These are phyloP conservation scores for Begonia fuchsioides DNA, from an alignment of 306 rosid species.

Conservation along the genomic window DNA sequence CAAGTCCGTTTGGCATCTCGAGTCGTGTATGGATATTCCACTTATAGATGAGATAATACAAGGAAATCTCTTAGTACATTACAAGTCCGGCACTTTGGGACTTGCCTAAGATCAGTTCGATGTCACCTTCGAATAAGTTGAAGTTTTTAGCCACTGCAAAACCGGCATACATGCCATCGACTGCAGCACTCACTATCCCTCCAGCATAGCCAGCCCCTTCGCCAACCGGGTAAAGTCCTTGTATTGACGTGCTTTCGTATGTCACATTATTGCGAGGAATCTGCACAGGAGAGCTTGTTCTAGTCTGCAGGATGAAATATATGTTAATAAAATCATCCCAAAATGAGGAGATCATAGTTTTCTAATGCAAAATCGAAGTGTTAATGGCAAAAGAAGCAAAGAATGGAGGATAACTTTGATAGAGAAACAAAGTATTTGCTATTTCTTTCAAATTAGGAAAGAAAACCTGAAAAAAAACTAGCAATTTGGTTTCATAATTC, in stretches of 20 bases:
- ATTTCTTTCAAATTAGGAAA: too few species aligned
- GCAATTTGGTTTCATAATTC: too few species aligned
- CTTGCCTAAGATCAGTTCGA: conserved; percentile 70
- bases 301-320: conserved; percentile 36
- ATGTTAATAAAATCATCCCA: neutral
- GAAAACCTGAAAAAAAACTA: too few species aligned
- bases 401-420: too few species aligned
- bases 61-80: conserved; percentile 44
- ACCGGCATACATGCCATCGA: conserved; percentile 86
- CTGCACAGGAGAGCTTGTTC: conserved; percentile 87
- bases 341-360: too few species aligned
- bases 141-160: conserved; percentile 65
- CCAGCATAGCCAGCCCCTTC: conserved; percentile 99
- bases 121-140: conserved; percentile 33
- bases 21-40: neutral
- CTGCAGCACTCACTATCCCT: conserved; percentile 92
- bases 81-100: conserved; percentile 42
- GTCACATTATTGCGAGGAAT: conserved; percentile 56
- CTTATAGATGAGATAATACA: conserved; percentile 1
- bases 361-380: too few species aligned
- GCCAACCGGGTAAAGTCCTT: conserved; percentile 85
- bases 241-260: conserved; percentile 65
- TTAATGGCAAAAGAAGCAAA: too few species aligned
- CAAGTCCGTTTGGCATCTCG: neutral
- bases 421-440: too few species aligned